Evolutionary conservation across 208 protist genomes (phyloP).

Genomic region (Trypanosoma platydactyli): DNA sequence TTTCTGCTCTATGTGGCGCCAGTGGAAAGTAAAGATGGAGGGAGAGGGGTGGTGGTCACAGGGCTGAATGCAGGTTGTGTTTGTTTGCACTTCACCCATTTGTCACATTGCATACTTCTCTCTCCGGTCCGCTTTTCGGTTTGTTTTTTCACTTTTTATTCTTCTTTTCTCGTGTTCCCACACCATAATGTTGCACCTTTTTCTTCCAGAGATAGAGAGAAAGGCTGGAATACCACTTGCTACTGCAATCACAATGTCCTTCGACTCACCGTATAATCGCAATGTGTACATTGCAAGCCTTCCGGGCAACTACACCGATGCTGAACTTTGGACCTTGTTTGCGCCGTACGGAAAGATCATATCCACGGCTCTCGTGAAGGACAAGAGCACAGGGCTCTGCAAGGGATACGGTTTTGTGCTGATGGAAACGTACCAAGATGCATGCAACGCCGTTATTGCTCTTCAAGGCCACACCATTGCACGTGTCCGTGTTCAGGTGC

Average conservation of each 20-base stretch:
- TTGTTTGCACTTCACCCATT: too few species aligned
- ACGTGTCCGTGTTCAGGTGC: constrained; percentile 68
- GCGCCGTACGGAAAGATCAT: constrained; percentile 54
- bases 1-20: too few species aligned
- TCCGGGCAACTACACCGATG: constrained; percentile 58
- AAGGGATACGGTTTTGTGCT: constrained; percentile 87
- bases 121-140: too few species aligned
- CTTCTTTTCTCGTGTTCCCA: background rate
- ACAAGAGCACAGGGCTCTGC: constrained; percentile 55
- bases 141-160: background rate
- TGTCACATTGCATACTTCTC: too few species aligned
- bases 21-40: too few species aligned
- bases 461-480: constrained; percentile 52
- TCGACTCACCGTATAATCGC: constrained; percentile 53
- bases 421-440: constrained; percentile 60
- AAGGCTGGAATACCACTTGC: too few species aligned
- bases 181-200: too few species aligned
- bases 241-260: constrained; percentile 36
- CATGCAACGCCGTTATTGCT: constrained; percentile 47
- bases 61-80: too few species aligned
- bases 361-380: constrained; percentile 75
- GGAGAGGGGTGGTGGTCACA: too few species aligned
- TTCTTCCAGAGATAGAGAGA: too few species aligned
- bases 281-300: constrained; percentile 86
- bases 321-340: constrained; percentile 72